These are phyloP conservation scores for Cicer yamashitae DNA, from an alignment of 306 rosid species.

Conservation along the genomic window DNA sequence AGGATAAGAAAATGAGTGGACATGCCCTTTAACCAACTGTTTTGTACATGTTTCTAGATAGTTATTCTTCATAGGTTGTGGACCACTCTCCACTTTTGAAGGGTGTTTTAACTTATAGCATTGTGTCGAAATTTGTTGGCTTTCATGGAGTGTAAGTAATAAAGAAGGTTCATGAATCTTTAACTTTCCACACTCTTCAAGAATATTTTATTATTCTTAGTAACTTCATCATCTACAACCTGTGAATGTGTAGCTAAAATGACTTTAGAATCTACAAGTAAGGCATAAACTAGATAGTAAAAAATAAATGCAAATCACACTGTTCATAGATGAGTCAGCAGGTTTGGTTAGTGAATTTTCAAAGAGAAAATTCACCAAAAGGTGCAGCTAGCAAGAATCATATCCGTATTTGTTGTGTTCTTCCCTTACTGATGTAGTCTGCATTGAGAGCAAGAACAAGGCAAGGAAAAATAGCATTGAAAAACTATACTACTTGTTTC, in stretches of 20 bases:
- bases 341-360: neutral
- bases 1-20: constrained; percentile 55
- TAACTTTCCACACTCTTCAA: constrained; percentile 6
- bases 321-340: neutral
- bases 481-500: neutral
- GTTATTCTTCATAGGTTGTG: constrained; percentile 47
- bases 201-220: constrained; percentile 40
- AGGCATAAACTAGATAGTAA: neutral
- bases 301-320: neutral
- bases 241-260: constrained; percentile 25
- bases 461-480: neutral
- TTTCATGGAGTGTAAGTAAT: constrained; percentile 15
- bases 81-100: constrained; percentile 41
- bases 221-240: constrained; percentile 39
- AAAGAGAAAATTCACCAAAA: neutral
- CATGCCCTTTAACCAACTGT: constrained; percentile 48
- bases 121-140: constrained; percentile 42
- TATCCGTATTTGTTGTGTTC: constrained; percentile 50
- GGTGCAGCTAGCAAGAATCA: neutral
- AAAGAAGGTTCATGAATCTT: constrained; percentile 35
- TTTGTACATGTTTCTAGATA: constrained; percentile 42
- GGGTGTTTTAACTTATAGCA: constrained; percentile 43
- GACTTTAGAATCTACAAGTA: neutral
- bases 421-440: constrained; percentile 54
- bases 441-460: constrained; percentile 30